Evolutionary conservation across 352 stramenopile species (phyloP), one percentile per base, ranked within the genome.

Genomic region (Phytophthora hybrid): DNA sequence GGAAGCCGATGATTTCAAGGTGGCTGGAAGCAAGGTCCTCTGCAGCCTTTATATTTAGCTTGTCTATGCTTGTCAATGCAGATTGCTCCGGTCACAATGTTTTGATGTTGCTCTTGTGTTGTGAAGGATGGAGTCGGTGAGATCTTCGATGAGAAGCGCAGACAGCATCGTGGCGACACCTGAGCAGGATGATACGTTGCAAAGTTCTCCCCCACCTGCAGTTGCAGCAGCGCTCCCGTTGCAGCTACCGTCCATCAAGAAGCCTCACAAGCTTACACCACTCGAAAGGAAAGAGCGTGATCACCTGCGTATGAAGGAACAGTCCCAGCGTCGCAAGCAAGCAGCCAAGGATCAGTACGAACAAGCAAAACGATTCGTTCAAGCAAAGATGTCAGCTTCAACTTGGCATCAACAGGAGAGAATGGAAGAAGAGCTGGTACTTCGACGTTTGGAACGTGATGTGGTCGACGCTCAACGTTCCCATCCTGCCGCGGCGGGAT

Each of bases 401-500:
- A 61, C 31, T 2, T 92, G 84, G 85, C 81, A 91, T 26, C 63
- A 77, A 34, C 72, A 88, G 21, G 80, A 83, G 56, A 77, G 75
- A 31, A 58, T 78, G 18, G 85, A 94, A 55, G 87, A 95, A 74
- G 85, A 93, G 60, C 75, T 95, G 9, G 65, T 92, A 19, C 79
- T 94, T 54, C 66, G 81, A 32, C 73, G 84, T 1, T 69, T 93
- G 21, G 87, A 94, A 51, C 79, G 88, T 32, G 89, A 95, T 52
- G 44, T 79, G 10, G 79, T 94, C 10, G 83, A 88, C 44, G 64
- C 73, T 0, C 82, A 93, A 23, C 79, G 84, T 3, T 71, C 49
- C n/a, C 76, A 93, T 51, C 80, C 85, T 21, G 74, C 84, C 1
- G 55, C 78, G 10, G 87, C 83, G 3, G 89, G 89, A 32, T 94